These are phyloP conservation scores for Blastosporella zonata DNA, from an alignment of 1,284 basidiomycete genomes.

Conservation along the genomic window DNA sequence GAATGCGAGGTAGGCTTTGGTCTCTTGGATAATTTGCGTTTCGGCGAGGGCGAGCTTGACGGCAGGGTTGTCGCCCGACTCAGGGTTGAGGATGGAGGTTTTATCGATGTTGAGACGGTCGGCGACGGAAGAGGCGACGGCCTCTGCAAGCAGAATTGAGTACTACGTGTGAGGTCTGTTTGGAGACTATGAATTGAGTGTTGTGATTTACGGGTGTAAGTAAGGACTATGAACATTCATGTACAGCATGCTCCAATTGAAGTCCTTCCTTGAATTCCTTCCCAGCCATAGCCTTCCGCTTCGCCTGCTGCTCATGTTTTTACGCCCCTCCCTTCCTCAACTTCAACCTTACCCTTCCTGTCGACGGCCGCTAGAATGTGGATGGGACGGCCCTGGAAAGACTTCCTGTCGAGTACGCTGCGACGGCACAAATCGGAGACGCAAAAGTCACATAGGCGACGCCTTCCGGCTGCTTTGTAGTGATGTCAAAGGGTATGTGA, in stretches of 20 bases:
- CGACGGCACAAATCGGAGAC: slow-evolving; percentile 63
- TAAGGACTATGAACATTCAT: slow-evolving; percentile 99
- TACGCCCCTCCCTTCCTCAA: slow-evolving; percentile 45
- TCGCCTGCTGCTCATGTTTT: slow-evolving; percentile 63
- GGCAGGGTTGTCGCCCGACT: slow-evolving; percentile 68
- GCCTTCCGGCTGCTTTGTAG: slow-evolving; percentile 74
- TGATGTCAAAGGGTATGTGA: slow-evolving; percentile 77
- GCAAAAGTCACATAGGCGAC: slow-evolving; percentile 82
- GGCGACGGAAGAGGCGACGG: slow-evolving; percentile 82
- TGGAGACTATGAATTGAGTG: slow-evolving; percentile 4
- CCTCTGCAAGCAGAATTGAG: slow-evolving; percentile 59
- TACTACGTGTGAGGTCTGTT: not conserved
- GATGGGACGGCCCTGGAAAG: slow-evolving; percentile 90
- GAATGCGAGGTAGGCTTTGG: slow-evolving; percentile 83
- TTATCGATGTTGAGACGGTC: slow-evolving; percentile 82
- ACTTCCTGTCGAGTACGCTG: slow-evolving; percentile 84
- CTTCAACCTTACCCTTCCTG: slow-evolving; percentile 46
- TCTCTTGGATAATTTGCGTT: slow-evolving; percentile 94
- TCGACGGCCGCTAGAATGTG: slow-evolving; percentile 88
- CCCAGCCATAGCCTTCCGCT: slow-evolving; percentile 71
- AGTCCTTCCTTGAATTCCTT: no score
- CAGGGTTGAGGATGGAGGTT: slow-evolving; percentile 81
- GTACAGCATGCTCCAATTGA: slow-evolving; percentile 96
- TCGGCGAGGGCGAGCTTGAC: slow-evolving; percentile 96
- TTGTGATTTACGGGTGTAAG: no score